Conservation (phyloP, 768 basidiomycete genomes). For the Lactifluus subvellereus region DNA sequence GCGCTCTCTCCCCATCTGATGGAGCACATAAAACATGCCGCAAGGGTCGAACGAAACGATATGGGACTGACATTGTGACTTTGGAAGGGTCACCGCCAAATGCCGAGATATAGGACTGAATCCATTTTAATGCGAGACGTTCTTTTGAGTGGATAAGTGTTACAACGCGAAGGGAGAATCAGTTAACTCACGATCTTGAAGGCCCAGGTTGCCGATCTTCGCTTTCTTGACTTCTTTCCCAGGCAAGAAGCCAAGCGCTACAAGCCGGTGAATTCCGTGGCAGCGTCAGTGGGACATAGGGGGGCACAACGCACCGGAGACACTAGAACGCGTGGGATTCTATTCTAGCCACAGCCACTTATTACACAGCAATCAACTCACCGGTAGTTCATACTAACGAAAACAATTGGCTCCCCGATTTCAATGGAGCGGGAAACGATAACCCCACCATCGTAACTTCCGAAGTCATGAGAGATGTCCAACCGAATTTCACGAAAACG, state of each 20-base stretch:
- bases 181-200: conserved; percentile 21
- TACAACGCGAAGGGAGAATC: not conserved
- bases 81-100: conserved; percentile 39
- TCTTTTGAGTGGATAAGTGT: conserved; percentile 24
- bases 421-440: conserved; percentile 16
- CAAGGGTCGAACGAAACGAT: too few species aligned
- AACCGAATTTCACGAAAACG: not conserved
- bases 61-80: conserved; percentile 28
- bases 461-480: not conserved
- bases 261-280: not conserved
- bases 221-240: conserved; percentile 22
- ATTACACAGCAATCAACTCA: not conserved
- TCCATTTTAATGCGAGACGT: conserved; percentile 36
- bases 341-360: not conserved
- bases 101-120: conserved; percentile 36
- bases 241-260: conserved; percentile 21
- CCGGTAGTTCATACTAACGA: conserved; percentile 24
- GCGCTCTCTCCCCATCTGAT: conserved; percentile 34
- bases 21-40: not conserved
- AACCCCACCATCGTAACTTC: conserved; percentile 15
- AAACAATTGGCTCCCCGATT: conserved; percentile 17
- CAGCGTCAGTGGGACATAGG: not conserved
- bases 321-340: not conserved
- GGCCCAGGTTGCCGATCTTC: conserved; percentile 21
- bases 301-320: conserved; percentile 5